These are phyloP conservation scores for Coccinonectria pachysandricola DNA, from an alignment of 2,329 filamentous ascomycete species.

Conservation along the genomic window DNA sequence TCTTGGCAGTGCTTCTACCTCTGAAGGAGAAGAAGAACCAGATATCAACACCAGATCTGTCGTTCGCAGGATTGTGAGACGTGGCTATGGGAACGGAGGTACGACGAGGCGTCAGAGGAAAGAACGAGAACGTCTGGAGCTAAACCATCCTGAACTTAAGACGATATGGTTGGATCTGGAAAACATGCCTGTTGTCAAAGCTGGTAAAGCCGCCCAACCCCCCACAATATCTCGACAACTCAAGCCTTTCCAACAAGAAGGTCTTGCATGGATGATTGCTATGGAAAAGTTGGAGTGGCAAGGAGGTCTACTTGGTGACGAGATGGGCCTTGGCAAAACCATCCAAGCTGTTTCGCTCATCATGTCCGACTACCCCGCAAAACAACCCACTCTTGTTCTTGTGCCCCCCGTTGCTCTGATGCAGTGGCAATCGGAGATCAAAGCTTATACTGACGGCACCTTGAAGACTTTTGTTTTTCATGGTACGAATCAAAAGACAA, in stretches of 20 bases:
- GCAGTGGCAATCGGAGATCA: slow-evolving; percentile 84
- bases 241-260: slow-evolving; percentile 90
- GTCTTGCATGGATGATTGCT: slow-evolving; percentile 84
- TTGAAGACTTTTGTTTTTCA: slow-evolving; percentile 89
- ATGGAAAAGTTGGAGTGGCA: slow-evolving; percentile 82
- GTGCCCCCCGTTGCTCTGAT: slow-evolving; percentile 90
- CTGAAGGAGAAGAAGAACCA: too few relatives aligned
- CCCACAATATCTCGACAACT: slow-evolving; percentile 67
- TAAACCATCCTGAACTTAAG: slow-evolving; percentile 64
- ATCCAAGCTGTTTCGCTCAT: slow-evolving; percentile 96
- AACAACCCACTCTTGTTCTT: slow-evolving; percentile 73
- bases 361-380: slow-evolving; percentile 91
- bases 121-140: slow-evolving; percentile 59
- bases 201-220: slow-evolving; percentile 41
- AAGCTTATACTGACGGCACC: slow-evolving; percentile 72
- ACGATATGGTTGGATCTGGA: slow-evolving; percentile 80
- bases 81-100: slow-evolving; percentile 21
- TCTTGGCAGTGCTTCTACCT: slow-evolving; percentile 11
- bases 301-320: slow-evolving; percentile 85
- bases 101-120: slow-evolving; percentile 21
- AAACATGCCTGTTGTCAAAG: slow-evolving; percentile 54
- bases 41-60: too few relatives aligned
- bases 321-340: slow-evolving; percentile 98
- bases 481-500: slow-evolving; percentile 73
- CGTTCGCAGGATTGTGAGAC: slow-evolving; percentile 21